These are phyloP conservation scores for Phyllosticta capitalensis DNA, from an alignment of 2,329 filamentous ascomycete genomes.

Conservation along the genomic window DNA sequence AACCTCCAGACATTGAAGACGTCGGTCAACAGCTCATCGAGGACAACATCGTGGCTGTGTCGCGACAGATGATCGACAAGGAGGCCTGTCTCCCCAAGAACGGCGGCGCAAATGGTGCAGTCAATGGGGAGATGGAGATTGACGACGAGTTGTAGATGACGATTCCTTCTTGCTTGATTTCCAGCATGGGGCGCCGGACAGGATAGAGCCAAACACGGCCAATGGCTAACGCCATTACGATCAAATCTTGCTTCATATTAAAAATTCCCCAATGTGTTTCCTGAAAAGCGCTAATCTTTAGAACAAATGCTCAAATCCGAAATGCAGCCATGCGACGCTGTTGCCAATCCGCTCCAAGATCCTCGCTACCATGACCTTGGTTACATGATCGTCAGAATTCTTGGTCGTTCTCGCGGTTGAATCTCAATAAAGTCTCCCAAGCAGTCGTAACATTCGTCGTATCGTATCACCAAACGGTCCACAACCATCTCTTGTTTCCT, in stretches of 20 bases:
- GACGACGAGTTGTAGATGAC: slow-evolving; percentile 19
- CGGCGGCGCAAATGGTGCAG: slow-evolving; percentile 20
- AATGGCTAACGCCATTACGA: background rate
- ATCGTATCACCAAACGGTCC: background rate
- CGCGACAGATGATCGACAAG: slow-evolving; percentile 98
- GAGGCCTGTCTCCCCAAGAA: slow-evolving; percentile 76
- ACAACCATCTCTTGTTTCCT: background rate
- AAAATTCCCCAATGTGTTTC: background rate
- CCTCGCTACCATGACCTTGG: background rate
- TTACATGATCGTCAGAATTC: background rate
- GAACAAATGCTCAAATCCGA: background rate
- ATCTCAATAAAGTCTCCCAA: background rate
- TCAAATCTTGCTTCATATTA: background rate
- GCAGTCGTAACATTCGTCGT: background rate
- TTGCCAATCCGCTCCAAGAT: background rate
- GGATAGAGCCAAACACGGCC: background rate
- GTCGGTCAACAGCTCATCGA: slow-evolving; percentile 95
- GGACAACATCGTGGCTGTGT: slow-evolving; percentile 98
- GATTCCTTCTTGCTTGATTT: slow-evolving; percentile 5
- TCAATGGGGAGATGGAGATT: slow-evolving; percentile 26
- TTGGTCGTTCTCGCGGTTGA: background rate
- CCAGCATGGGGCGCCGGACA: background rate
- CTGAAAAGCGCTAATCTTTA: background rate
- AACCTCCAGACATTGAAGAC: slow-evolving; percentile 67
- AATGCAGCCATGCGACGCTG: background rate